phyloP scores from a whole-genome alignment of 2,329 filamentous ascomycete genomes.

The Diatrype stigma region DNA sequence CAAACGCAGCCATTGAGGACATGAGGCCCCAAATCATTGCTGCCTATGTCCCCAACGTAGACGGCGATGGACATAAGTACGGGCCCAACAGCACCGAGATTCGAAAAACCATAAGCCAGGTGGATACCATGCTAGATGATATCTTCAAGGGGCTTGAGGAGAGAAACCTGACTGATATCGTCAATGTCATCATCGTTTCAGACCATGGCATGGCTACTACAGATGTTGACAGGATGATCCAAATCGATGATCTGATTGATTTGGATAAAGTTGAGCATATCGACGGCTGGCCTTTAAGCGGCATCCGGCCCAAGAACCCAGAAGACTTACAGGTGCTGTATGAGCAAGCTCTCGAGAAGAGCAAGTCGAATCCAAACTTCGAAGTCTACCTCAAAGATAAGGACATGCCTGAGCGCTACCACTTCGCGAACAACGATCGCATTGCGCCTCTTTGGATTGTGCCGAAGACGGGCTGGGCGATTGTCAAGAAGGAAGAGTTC shows the following conservation, averaged over 20 bases:
- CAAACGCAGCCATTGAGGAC: conserved; percentile 42
- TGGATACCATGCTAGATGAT: conserved; percentile 75
- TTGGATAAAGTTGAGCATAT: conserved; percentile 71
- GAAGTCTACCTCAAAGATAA: conserved; percentile 83
- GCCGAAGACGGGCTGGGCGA: conserved; percentile 87
- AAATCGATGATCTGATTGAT: conserved; percentile 86
- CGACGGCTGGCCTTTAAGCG: conserved; percentile 92
- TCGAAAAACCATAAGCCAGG: conserved; percentile 67
- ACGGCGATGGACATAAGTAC: conserved; percentile 79
- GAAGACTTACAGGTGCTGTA: conserved; percentile 66
- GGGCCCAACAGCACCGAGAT: conserved; percentile 96
- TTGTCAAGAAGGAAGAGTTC: conserved; percentile 77
- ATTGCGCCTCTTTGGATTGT: conserved; percentile 96
- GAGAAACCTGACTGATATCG: conserved; percentile 81
- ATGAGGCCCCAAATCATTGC: conserved; percentile 86
- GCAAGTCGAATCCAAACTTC: conserved; percentile 62
- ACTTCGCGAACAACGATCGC: conserved; percentile 81
- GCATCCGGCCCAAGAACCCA: conserved; percentile 73
- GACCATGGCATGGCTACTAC: conserved; percentile 99
- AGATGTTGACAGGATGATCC: conserved; percentile 71
- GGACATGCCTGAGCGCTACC: conserved; percentile 88
- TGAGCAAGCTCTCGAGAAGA: conserved; percentile 52
- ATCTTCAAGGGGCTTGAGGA: conserved; percentile 72
- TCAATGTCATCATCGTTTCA: conserved; percentile 94
- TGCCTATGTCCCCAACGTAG: conserved; percentile 91